Evolutionary conservation across 2,329 filamentous ascomycete species (phyloP), one percentile per base, ranked within the genome.

Genomic region (Nemania serpens): DNA sequence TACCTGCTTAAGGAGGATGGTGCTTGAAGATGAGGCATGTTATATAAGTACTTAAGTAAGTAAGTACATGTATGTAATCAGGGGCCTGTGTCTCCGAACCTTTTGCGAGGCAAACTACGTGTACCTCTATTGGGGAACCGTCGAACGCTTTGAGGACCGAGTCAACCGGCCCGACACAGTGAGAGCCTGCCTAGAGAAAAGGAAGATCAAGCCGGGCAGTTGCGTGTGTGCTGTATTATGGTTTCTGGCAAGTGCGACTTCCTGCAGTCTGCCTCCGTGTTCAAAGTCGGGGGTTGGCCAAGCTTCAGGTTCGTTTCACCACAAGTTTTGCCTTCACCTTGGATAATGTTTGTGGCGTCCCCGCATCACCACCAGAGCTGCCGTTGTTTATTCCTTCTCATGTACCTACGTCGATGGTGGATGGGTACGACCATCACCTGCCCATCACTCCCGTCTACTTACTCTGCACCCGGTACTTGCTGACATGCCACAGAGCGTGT

Each of bases 231-330:
- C 61, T n/a, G n/a, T n/a, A n/a, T n/a, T n/a, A n/a, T n/a, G n/a
- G n/a, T 47, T 55, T 63, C 61, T 61, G 62, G 47, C 59, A 56
- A 68, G 62, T 47, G 70, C 59, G 57, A 59, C 66, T 66, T 65
- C 65, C 69, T 69, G 67, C 61, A 65, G 50, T 58, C 59, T 51
- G 65, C 68, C 63, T 69, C 58, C 22, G 41, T 20, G 52, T 48
- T 54, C 63, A 61, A 68, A 66, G 61, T 62, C 54, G 56, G 61
- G n/a, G 58, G 54, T 64, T 66, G 59, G 64, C 25, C 58, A 47
- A 60, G 66, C 66, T 66, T 70, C 67, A 61, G 58, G 55, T 70
- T 15, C 66, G 70, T 73, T 70, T 73, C 70, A 73, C 69, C 48
- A 63, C 56, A 54, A 52, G 15, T 50, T 52, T 66, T 60, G 47